Evolutionary conservation across 1,284 basidiomycete genomes (phyloP).

Genomic region (Phellopilus nigrolimitatus): DNA sequence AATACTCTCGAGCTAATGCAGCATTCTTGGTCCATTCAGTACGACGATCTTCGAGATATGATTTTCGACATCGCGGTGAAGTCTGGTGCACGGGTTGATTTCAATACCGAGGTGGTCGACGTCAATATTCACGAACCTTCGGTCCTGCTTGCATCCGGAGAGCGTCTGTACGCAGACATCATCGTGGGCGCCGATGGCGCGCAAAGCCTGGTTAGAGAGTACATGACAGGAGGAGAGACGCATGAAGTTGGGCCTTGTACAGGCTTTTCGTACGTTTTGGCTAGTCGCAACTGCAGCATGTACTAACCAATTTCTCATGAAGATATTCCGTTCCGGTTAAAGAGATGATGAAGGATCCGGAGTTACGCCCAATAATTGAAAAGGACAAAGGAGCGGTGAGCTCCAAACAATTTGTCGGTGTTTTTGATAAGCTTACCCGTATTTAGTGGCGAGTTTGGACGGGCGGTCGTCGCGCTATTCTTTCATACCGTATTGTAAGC

Average conservation of each 20-base stretch:
- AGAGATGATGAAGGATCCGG: constrained; percentile 14
- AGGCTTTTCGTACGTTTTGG: constrained; percentile 15
- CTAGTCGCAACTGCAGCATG: not conserved
- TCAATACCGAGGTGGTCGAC: constrained; percentile 34
- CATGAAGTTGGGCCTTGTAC: constrained; percentile 9
- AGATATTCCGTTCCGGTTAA: constrained; percentile 15
- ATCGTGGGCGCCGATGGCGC: constrained; percentile 62
- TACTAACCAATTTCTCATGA: not conserved
- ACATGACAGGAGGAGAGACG: constrained; percentile 7
- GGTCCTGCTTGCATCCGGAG: constrained; percentile 42
- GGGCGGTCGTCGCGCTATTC: constrained; percentile 6
- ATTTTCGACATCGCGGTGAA: constrained; percentile 42
- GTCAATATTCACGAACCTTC: constrained; percentile 31
- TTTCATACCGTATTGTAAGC: constrained; percentile 11
- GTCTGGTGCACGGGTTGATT: constrained; percentile 39
- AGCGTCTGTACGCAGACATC: constrained; percentile 47
- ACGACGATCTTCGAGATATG: constrained; percentile 42
- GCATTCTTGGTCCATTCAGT: constrained; percentile 27
- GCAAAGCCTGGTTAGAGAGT: constrained; percentile 30
- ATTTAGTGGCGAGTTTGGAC: constrained; percentile 17
- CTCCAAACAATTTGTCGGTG: not conserved
- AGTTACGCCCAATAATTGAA: not conserved
- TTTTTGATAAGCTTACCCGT: not conserved
- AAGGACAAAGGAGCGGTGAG: constrained; percentile 11
- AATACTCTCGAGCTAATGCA: not conserved